phyloP scores from a whole-genome alignment of 768 basidiomycete genomes.

The Mycena crocata region DNA sequence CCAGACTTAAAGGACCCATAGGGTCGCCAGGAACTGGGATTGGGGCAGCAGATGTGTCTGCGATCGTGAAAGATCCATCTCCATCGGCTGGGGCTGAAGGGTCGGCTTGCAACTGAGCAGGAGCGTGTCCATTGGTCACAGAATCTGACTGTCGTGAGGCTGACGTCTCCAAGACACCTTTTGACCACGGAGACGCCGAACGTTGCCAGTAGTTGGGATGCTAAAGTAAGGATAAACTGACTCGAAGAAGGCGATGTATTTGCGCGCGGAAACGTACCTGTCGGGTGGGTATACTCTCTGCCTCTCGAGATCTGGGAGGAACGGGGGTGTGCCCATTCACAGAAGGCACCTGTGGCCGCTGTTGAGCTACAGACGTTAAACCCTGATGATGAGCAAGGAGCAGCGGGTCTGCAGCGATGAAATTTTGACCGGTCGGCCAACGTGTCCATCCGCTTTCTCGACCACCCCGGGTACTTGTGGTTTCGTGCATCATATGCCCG shows the following conservation, averaged over 20 bases:
- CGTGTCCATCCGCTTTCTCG: constrained; percentile 28
- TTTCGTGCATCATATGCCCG: constrained; percentile 44
- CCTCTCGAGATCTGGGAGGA: constrained; percentile 36
- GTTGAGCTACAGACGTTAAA: constrained; percentile 38
- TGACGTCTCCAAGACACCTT: constrained; percentile 3
- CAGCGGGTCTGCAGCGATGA: constrained; percentile 10
- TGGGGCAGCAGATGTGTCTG: constrained; percentile 58
- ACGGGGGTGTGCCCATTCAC: constrained; percentile 39
- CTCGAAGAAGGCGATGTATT: too few relatives aligned
- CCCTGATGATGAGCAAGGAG: constrained; percentile 26
- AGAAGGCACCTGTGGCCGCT: constrained; percentile 35
- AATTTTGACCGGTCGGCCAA: constrained; percentile 29
- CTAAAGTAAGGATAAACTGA: constrained; percentile 1
- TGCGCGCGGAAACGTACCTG: constrained; percentile 5
- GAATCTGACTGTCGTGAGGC: constrained; percentile 12
- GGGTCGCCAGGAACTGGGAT: constrained; percentile 63
- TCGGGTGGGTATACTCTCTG: constrained; percentile 25
- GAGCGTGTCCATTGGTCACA: background rate
- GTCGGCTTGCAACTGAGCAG: background rate
- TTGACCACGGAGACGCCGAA: constrained; percentile 17
- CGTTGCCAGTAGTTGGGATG: constrained; percentile 27
- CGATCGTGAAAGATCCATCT: constrained; percentile 46
- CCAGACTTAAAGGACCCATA: constrained; percentile 52
- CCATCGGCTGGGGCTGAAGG: background rate
- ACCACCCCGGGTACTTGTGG: constrained; percentile 34